Base-by-base conservation (phyloP, 164 flowering plant genomes). In the Santalum album region DNA sequence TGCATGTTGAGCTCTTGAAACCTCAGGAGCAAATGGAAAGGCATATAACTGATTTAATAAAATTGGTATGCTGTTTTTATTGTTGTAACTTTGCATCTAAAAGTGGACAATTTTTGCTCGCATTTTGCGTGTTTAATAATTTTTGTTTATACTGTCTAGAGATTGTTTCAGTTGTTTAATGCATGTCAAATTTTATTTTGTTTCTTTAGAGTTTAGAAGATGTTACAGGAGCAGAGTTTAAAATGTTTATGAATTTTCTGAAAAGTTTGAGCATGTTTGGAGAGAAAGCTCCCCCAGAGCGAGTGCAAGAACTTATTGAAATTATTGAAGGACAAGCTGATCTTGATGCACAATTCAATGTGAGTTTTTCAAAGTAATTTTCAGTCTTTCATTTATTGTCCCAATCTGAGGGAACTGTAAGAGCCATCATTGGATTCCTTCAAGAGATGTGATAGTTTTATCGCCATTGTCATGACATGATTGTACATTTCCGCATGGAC, bases 261-360 rank as follows among this genome's bases (percentile, higher is more conserved):
- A 87, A 61, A 71, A 83, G 83, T 73, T 79, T 89, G 72, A 85
- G 64, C 63, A 69, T 92, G 70, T 92, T 92, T 82, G 96, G 97
- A 49, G 95, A 79, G 56, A 77, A 78, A 54, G 85, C 96, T 70
- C 88, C 87, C 44, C 77, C 69, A 32, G 96, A 87, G 57, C 79
- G 95, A 22, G 66, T 92, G 60, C 83, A 78, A 60, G 99, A 92
- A 61, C 88, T 89, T 38, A 70, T 79, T 68, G 87, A 76, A 64
- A 80, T 89, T 43, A 79, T 89, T 64, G 96, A 87, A 77, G 88
- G 86, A 20, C 97, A 92, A 71, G 96, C 97, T 60, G 99, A 92
- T 76, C 75, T 92, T 20, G 82, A 89, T 79, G 86, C 96, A 20
- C 84, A 80, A 60, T 92, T 92, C 61, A 68, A 80, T 76, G 99